Conservation (phyloP, 768 basidiomycete species). For the Leccinellum luteum region DNA sequence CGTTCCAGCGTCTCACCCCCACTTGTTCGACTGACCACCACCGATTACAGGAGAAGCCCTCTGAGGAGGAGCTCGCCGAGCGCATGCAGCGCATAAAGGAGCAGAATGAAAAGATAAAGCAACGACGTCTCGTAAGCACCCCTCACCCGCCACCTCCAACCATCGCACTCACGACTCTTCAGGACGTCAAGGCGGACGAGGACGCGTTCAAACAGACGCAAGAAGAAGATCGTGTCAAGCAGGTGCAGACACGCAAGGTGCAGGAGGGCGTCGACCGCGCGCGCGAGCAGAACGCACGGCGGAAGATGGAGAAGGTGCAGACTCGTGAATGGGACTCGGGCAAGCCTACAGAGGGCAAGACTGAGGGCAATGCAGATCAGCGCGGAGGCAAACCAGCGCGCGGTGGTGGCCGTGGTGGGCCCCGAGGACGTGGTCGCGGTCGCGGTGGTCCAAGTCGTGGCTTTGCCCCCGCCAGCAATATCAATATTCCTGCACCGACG, state of each 20-base stretch:
- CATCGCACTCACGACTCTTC: background rate
- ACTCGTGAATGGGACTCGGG: slow-evolving; percentile 85
- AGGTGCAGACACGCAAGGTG: slow-evolving; percentile 57
- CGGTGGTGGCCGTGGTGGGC: slow-evolving; percentile 32
- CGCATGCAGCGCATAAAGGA: slow-evolving; percentile 68
- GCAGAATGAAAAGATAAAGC: slow-evolving; percentile 77
- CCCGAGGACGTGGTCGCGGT: slow-evolving; percentile 37
- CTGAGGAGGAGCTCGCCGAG: slow-evolving; percentile 63
- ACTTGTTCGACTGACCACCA: slow-evolving; percentile 15
- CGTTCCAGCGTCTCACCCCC: background rate
- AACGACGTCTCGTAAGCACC: slow-evolving; percentile 53
- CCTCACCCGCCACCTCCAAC: background rate
- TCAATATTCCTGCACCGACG: background rate
- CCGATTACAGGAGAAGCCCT: slow-evolving; percentile 59
- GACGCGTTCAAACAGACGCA: slow-evolving; percentile 73
- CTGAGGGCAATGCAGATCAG: slow-evolving; percentile 14
- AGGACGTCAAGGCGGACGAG: slow-evolving; percentile 83
- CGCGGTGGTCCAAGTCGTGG: slow-evolving; percentile 24
- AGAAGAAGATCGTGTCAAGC: slow-evolving; percentile 57
- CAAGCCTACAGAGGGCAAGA: slow-evolving; percentile 39
- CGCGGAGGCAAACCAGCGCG: slow-evolving; percentile 27
- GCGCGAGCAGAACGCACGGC: slow-evolving; percentile 74
- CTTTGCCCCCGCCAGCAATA: background rate
- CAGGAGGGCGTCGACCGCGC: slow-evolving; percentile 69
- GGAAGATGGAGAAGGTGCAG: slow-evolving; percentile 79